Conservation (phyloP, 495 filamentous ascomycete species). For the Penicillium malachiteum region DNA sequence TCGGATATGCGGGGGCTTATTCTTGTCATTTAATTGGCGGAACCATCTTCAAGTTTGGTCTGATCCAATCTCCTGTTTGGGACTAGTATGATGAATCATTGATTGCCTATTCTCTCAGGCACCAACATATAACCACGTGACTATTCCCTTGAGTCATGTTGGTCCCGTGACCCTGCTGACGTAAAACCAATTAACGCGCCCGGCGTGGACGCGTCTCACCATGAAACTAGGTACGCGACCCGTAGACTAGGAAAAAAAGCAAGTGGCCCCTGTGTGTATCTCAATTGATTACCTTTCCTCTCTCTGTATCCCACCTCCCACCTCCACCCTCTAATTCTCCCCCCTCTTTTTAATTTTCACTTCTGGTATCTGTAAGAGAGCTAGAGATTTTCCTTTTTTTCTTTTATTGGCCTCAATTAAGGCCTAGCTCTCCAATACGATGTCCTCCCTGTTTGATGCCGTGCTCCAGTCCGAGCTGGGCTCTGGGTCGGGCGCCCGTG, state of each 20-base stretch:
- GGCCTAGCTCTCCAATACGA: constrained; percentile 31
- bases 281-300: not conserved
- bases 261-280: constrained; percentile 7
- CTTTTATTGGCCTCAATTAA: constrained; percentile 15
- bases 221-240: constrained; percentile 21
- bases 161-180: not conserved
- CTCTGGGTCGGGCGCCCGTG: constrained; percentile 37
- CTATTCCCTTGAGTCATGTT: not conserved
- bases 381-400: constrained; percentile 3
- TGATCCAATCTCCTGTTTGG: not conserved
- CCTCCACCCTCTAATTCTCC: constrained; percentile 1
- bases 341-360: not conserved
- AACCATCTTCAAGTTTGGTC: not conserved
- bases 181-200: constrained; percentile 44
- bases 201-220: constrained; percentile 36
- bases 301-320: not conserved
- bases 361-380: constrained; percentile 14
- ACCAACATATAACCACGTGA: not conserved
- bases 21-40: too few species aligned
- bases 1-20: not conserved
- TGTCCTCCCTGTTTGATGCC: constrained; percentile 55
- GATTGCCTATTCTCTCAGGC: not conserved
- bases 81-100: not conserved
- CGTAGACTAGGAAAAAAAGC: constrained; percentile 25
- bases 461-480: constrained; percentile 51